Conservation (phyloP, 2,329 filamentous ascomycete genomes). For the Pseudocercospora crystallina region DNA sequence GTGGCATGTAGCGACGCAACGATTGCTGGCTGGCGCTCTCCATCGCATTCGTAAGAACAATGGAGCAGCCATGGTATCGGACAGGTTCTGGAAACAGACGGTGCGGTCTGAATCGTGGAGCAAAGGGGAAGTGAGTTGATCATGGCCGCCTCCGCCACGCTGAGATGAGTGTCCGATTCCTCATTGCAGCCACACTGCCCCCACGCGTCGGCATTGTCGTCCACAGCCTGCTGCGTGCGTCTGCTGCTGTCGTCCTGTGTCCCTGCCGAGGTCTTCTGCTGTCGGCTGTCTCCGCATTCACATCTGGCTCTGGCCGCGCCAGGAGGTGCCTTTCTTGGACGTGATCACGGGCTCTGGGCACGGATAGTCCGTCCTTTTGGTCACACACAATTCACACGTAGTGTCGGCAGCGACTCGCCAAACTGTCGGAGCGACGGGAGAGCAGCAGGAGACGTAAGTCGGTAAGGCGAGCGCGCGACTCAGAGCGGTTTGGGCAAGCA, state of each 20-base stretch:
- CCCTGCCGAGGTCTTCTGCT: constrained; percentile 5
- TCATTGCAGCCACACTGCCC: constrained; percentile 1
- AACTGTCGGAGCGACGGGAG: background rate
- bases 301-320: too few relatives aligned
- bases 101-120: background rate
- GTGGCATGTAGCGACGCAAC: constrained; percentile 8
- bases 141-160: constrained; percentile 4
- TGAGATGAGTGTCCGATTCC: background rate
- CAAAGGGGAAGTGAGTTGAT: background rate
- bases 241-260: background rate
- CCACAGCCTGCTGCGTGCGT: background rate
- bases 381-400: too few relatives aligned
- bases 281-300: background rate
- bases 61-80: constrained; percentile 5
- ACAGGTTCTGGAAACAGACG: constrained; percentile 3
- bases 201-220: background rate
- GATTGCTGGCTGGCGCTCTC: constrained; percentile 2
- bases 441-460: background rate
- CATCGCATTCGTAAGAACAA: background rate
- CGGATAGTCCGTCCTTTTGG: background rate
- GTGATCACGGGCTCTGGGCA: too few relatives aligned
- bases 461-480: constrained; percentile 1
- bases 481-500: background rate
- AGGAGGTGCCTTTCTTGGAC: too few relatives aligned
- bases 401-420: constrained; percentile 1